These are phyloP conservation scores for Chalaropsis thielavioides DNA, from an alignment of 2,329 filamentous ascomycete species.

Conservation along the genomic window DNA sequence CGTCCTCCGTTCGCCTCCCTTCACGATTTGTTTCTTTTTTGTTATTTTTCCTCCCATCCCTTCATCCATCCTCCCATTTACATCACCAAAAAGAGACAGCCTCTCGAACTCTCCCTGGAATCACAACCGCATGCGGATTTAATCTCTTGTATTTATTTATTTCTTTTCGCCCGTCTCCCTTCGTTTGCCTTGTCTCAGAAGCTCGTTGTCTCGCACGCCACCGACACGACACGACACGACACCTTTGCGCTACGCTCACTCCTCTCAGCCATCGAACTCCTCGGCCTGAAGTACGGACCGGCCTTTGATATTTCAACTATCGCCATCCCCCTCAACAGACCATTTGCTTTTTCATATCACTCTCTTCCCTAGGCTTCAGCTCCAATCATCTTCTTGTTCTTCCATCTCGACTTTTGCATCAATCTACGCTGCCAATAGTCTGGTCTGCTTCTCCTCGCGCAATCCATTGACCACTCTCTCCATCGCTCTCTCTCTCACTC, in stretches of 20 bases:
- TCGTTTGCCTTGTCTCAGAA: conserved; percentile 1
- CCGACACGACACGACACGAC: neutral
- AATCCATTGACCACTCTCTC: neutral
- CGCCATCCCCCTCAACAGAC: conserved; percentile 9
- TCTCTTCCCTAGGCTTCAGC: conserved; percentile 3
- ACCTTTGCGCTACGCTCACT: neutral
- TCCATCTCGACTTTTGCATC: neutral
- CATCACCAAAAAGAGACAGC: neutral
- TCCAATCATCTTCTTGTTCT: neutral
- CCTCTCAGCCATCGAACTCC: neutral
- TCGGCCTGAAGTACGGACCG: neutral
- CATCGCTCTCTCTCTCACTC: too few relatives aligned
- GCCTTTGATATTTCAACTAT: conserved; percentile 15
- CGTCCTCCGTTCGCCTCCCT: neutral
- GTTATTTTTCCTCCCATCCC: neutral
- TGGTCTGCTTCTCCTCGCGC: neutral
- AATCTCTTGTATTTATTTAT: neutral
- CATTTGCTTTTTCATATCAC: neutral
- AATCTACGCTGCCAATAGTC: conserved; percentile 10
- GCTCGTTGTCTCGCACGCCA: conserved; percentile 1
- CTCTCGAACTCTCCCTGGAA: too few relatives aligned
- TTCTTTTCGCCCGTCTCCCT: neutral
- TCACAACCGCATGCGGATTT: conserved; percentile 1
- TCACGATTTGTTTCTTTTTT: conserved; percentile 1
- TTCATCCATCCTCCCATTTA: neutral